Evolutionary conservation across 805 yeast genomes (phyloP).

Genomic region (Saturnispora gosingensis): DNA sequence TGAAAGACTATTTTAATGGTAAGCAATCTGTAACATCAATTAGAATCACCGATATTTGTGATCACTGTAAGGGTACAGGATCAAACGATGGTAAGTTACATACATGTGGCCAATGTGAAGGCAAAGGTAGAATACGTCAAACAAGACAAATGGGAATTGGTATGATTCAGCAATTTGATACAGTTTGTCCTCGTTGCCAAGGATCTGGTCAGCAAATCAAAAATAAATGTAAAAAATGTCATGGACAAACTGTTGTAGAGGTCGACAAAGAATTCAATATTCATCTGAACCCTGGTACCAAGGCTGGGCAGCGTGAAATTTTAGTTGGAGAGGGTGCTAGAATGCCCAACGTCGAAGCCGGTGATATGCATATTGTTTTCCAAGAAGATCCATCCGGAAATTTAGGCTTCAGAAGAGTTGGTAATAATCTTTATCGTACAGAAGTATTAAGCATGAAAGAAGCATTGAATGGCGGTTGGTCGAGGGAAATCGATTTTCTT

Average conservation of each 20-base stretch:
- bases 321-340: slow-evolving; percentile 75
- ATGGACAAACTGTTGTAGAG: slow-evolving; percentile 57
- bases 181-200: slow-evolving; percentile 67
- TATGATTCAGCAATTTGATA: slow-evolving; percentile 79
- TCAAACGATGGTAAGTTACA: slow-evolving; percentile 67
- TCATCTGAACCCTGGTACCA: slow-evolving; percentile 61
- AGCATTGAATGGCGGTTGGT: slow-evolving; percentile 77
- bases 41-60: slow-evolving; percentile 67
- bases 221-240: slow-evolving; percentile 58
- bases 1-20: slow-evolving; percentile 70
- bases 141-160: slow-evolving; percentile 79
- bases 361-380: slow-evolving; percentile 61
- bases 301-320: slow-evolving; percentile 47
- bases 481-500: slow-evolving; percentile 52
- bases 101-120: slow-evolving; percentile 61
- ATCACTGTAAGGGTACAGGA: slow-evolving; percentile 75
- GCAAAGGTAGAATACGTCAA: slow-evolving; percentile 59
- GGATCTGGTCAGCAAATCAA: slow-evolving; percentile 68
- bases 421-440: slow-evolving; percentile 64
- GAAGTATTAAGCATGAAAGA: slow-evolving; percentile 69
- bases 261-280: slow-evolving; percentile 49
- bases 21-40: slow-evolving; percentile 47
- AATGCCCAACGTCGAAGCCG: slow-evolving; percentile 73
- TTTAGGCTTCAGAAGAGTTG: slow-evolving; percentile 81
- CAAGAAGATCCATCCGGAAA: slow-evolving; percentile 46